Evolutionary conservation across 164 flowering plant genomes (phyloP), one percentile per base, ranked within the genome.

Genomic region (Santalum album): DNA sequence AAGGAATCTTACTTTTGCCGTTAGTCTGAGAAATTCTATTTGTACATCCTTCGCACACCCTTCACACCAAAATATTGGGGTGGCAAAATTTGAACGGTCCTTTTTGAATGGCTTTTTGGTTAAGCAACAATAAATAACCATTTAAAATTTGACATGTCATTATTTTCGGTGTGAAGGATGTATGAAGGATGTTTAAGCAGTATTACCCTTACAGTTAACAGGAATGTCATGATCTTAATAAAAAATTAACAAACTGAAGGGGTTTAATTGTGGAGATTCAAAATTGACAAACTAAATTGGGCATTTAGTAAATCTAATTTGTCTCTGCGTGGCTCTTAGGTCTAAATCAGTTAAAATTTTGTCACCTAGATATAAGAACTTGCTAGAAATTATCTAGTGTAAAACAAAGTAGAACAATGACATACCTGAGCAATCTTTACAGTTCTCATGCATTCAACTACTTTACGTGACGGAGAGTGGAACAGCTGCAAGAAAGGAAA

Each of bases 341-440:
- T n/a, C 21, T 3, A 7, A 20, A 22, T 46, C 6, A 23, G 12
- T 11, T 4, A 20, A n/a, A 46, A 9, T 15, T 11, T 49, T 17
- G 16, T n/a, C 1, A 23, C 27, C 23, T 18, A 22, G 12, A 55
- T 2, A 55, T 25, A 19, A 24, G 23, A 10, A 20, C 18, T 29
- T n/a, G 20, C 12, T 11, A 18, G 23, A 26, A 44, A 15, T 23
- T 3, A 27, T 16, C 2, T 32, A 21, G 47, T 29, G 16, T 15
- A 12, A 43, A 45, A 55, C 23, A 7, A 53, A 54, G 22, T 4
- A 40, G 32, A 18, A 21, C 25, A 21, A 27, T n/a, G 51, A 44
- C 57, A 59, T 74, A 87, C 97, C 96, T 89, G 99, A 24, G 82
- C 84, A 64, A 92, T 89, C 68, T 89, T 87, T 38, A 89, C 63